These are phyloP conservation scores for Bertia moriformis DNA, from an alignment of 2,329 filamentous ascomycete genomes.

Conservation along the genomic window DNA sequence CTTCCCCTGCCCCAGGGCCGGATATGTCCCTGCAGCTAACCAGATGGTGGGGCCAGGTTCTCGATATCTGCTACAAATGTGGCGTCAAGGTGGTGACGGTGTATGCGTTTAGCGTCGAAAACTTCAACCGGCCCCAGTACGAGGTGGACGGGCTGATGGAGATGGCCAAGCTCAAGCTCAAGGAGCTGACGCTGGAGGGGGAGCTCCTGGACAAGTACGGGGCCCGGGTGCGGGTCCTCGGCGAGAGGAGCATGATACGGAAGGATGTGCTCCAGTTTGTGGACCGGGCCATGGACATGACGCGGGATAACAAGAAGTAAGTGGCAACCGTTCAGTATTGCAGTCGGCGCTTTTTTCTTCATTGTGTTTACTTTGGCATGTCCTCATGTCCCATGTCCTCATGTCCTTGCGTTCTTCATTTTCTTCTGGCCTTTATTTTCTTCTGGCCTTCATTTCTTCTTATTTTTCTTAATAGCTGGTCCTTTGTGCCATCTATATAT, in stretches of 20 bases:
- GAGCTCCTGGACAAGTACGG: slow-evolving; percentile 87
- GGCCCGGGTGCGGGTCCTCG: slow-evolving; percentile 71
- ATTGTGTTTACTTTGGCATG: slow-evolving; percentile 3
- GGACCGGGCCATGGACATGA: slow-evolving; percentile 73
- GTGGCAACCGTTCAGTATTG: slow-evolving; percentile 7
- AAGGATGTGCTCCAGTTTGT: slow-evolving; percentile 80
- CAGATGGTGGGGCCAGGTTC: slow-evolving; percentile 48
- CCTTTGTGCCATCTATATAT: too few relatives aligned
- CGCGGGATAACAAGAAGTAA: slow-evolving; percentile 70
- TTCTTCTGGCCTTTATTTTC: background rate
- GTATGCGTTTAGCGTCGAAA: slow-evolving; percentile 97
- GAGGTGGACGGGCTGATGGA: slow-evolving; percentile 96
- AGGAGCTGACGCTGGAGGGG: slow-evolving; percentile 82
- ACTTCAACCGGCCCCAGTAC: slow-evolving; percentile 92
- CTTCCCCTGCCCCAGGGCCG: too few relatives aligned
- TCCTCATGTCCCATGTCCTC: background rate
- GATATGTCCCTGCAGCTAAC: too few relatives aligned
- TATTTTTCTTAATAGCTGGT: too few relatives aligned
- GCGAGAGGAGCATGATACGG: slow-evolving; percentile 69
- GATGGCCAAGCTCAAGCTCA: slow-evolving; percentile 87
- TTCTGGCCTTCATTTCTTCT: too few relatives aligned
- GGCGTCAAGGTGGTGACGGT: slow-evolving; percentile 94
- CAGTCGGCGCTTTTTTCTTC: background rate
- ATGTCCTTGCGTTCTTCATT: background rate
- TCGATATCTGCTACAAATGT: slow-evolving; percentile 96